Evolutionary conservation across 2,329 filamentous ascomycete genomes (phyloP).

Genomic region (Colletotrichum kahawae): DNA sequence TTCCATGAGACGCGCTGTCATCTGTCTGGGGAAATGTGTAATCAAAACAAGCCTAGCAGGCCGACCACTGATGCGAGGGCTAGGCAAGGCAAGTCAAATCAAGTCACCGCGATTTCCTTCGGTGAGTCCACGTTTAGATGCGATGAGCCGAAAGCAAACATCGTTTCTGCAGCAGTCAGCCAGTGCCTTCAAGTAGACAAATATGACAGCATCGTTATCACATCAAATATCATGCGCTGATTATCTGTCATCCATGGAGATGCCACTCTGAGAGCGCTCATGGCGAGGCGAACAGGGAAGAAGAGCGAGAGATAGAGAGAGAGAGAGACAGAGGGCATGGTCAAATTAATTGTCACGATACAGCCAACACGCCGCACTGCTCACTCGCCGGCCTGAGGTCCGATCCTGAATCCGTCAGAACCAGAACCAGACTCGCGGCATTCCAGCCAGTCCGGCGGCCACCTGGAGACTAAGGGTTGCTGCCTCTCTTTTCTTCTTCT

Average conservation of each 20-base stretch:
- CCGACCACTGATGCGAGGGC: background rate
- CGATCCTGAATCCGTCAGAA: slow-evolving; percentile 3
- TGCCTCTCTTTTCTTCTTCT: background rate
- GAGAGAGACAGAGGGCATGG: background rate
- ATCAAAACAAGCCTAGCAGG: background rate
- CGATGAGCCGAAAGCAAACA: background rate
- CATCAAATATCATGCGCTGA: background rate
- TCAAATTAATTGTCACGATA: background rate
- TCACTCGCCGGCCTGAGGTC: slow-evolving; percentile 4
- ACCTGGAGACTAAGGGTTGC: background rate
- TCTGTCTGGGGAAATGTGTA: background rate
- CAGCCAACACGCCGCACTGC: background rate
- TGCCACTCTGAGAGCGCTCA: background rate
- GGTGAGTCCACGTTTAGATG: background rate
- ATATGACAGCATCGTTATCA: background rate
- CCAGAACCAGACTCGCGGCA: background rate
- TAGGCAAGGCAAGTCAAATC: background rate
- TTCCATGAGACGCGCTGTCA: background rate
- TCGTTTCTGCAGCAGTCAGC: background rate
- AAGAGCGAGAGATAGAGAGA: background rate
- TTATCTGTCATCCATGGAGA: background rate
- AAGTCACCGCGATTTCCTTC: background rate
- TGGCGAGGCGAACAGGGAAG: background rate
- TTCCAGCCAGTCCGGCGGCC: background rate
- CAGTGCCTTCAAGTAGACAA: background rate